Percentiles rank a stretch among this genome's conserved stretches.
Conservation (phyloP, 805 yeast species). For the Teunomyces barrocoloradensis region DNA sequence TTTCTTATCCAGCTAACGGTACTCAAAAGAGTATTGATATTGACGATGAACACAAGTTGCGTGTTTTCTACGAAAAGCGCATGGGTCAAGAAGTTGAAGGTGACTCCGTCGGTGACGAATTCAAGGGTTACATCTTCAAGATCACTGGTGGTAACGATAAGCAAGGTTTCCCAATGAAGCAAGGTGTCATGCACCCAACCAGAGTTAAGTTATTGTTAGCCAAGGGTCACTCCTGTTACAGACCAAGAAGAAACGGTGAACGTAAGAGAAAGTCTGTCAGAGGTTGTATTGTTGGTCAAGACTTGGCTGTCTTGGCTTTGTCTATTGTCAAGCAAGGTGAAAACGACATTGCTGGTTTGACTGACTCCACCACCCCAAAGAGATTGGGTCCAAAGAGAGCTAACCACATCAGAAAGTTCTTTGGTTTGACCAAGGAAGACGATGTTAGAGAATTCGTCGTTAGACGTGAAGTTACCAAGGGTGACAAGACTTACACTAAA, state of each 20-base stretch:
- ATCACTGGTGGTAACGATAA: constrained; percentile 99
- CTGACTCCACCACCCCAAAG: constrained; percentile 93
- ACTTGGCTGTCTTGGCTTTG: constrained; percentile 92
- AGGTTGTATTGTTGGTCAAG: constrained; percentile 98
- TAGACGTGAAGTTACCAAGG: constrained; percentile 98
- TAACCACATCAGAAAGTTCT: constrained; percentile 99
- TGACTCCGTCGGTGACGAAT: constrained; percentile 96
- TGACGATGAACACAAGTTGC: constrained; percentile 98
- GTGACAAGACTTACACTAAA: constrained; percentile 98
- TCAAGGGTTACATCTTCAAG: constrained; percentile 98
- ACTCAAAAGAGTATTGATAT: constrained; percentile 96
- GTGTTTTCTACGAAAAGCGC: constrained; percentile 98
- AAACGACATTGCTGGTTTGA: constrained; percentile 90
- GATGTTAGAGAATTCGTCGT: constrained; percentile 83
- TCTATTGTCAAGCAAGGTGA: constrained; percentile 98
- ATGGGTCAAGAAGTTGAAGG: constrained; percentile 99
- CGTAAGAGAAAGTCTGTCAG: constrained; percentile 99
- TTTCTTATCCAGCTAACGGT: constrained; percentile 99
- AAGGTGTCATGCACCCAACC: constrained; percentile 99
- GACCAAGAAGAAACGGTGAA: constrained; percentile 99
- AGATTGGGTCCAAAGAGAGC: constrained; percentile 99
- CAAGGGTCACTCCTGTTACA: constrained; percentile 97
- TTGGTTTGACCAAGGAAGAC: constrained; percentile 93
- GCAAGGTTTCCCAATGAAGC: constrained; percentile 99
- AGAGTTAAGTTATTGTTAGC: constrained; percentile 95